Percentiles rank a stretch among this genome's conserved stretches.
Conservation (phyloP, 1,139 yeast genomes). For the Arxiozyma slooffiae region DNA sequence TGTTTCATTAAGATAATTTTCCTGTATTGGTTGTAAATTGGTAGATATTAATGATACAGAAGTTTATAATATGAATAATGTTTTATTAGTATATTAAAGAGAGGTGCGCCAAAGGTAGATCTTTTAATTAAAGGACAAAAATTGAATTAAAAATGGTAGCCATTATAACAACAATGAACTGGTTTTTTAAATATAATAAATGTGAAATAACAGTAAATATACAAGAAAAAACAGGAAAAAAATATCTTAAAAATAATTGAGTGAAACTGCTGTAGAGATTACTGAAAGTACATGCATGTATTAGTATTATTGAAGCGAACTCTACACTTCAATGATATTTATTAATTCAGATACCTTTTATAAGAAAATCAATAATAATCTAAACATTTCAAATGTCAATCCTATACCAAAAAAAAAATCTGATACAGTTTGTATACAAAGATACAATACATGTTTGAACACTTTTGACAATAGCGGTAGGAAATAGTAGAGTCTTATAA, state of each 20-base stretch:
- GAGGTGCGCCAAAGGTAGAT: constrained; percentile 12
- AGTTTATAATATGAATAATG: constrained; percentile 26
- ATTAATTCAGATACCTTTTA: no score
- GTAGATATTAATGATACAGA: constrained; percentile 50
- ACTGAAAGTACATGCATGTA: background rate
- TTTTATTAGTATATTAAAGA: constrained; percentile 22
- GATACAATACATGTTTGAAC: no score
- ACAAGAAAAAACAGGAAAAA: background rate
- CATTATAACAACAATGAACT: constrained; percentile 30
- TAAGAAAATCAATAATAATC: no score
- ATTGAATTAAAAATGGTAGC: constrained; percentile 31
- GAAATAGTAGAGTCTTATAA: no score
- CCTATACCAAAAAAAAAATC: background rate
- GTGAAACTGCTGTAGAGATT: background rate
- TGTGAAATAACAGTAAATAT: constrained; percentile 4
- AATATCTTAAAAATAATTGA: background rate
- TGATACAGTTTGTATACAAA: background rate
- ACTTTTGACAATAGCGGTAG: background rate
- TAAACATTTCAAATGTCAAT: background rate
- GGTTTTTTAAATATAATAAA: constrained; percentile 24
- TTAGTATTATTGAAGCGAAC: background rate
- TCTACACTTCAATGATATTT: no score
- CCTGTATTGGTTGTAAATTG: constrained; percentile 32
- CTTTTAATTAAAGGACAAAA: constrained; percentile 19
- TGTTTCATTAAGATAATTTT: constrained; percentile 3